These are phyloP conservation scores for Penicillium ochrochloron DNA, from an alignment of 495 filamentous ascomycete genomes.

Conservation along the genomic window DNA sequence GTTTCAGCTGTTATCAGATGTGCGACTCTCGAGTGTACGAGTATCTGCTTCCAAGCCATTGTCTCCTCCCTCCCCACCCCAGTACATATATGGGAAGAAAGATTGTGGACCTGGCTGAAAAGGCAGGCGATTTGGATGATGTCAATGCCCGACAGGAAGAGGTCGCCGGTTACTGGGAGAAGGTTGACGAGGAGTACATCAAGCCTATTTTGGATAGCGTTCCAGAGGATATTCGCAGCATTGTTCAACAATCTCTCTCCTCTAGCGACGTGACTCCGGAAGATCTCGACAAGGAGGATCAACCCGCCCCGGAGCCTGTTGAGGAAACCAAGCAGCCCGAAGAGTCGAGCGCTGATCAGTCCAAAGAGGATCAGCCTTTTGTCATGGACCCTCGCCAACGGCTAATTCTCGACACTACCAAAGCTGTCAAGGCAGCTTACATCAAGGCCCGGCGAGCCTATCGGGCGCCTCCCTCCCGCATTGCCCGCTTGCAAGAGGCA, in stretches of 20 bases:
- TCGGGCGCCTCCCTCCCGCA: constrained; percentile 71
- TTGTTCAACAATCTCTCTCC: constrained; percentile 48
- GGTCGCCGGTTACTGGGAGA: constrained; percentile 77
- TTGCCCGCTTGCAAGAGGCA: constrained; percentile 70
- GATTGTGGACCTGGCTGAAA: constrained; percentile 70
- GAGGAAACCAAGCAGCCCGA: neutral
- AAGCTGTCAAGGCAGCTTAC: constrained; percentile 77
- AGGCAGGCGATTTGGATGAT: constrained; percentile 69
- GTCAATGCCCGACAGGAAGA: constrained; percentile 73
- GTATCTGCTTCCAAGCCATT: constrained; percentile 90
- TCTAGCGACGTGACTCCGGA: constrained; percentile 29
- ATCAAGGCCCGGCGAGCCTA: constrained; percentile 77
- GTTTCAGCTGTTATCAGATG: constrained; percentile 88
- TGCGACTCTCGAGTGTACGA: constrained; percentile 96
- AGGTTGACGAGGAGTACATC: constrained; percentile 74
- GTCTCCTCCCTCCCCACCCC: constrained; percentile 89
- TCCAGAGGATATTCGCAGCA: constrained; percentile 49
- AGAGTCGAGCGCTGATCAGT: constrained; percentile 10
- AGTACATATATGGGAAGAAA: constrained; percentile 81
- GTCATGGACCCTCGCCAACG: constrained; percentile 33
- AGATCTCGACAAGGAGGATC: constrained; percentile 24
- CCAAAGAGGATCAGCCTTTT: constrained; percentile 20
- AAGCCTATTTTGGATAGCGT: constrained; percentile 69
- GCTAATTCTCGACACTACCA: constrained; percentile 64
- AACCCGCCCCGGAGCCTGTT: neutral